Percentiles rank a stretch among this genome's conserved stretches.
Conservation (phyloP, 106 monocot species). For the Narthecium ossifragum region DNA sequence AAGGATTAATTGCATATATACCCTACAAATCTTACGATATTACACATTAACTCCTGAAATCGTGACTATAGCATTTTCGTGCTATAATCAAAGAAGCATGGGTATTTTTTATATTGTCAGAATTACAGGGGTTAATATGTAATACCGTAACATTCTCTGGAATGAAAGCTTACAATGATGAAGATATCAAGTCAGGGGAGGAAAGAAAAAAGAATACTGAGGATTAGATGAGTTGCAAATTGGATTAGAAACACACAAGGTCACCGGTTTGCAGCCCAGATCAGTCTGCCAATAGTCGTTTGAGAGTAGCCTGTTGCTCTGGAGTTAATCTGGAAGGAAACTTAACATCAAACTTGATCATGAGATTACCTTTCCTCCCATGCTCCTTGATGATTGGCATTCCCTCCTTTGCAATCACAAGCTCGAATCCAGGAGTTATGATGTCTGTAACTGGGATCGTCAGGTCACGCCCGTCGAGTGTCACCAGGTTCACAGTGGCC, state of each 20-base stretch:
- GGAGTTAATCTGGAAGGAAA: constrained; percentile 43
- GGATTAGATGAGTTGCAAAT: not conserved
- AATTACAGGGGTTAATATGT: too few species aligned
- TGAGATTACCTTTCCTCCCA: constrained; percentile 44
- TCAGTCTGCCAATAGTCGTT: constrained; percentile 26
- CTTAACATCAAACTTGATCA: constrained; percentile 52
- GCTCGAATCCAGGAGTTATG: constrained; percentile 54
- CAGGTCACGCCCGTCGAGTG: constrained; percentile 51
- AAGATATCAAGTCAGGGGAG: not conserved
- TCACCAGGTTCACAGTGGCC: constrained; percentile 31
- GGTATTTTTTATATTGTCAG: too few species aligned
- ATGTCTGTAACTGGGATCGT: constrained; percentile 45
- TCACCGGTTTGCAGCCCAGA: too few species aligned
- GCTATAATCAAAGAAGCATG: too few species aligned
- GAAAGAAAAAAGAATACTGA: not conserved
- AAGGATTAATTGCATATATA: too few species aligned
- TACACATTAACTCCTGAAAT: too few species aligned
- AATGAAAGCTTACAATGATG: not conserved
- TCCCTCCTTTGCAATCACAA: constrained; percentile 56
- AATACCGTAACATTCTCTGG: not conserved
- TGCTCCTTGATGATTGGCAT: constrained; percentile 51
- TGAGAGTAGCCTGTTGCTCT: constrained; percentile 40
- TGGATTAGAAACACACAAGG: not conserved
- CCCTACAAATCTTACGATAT: too few species aligned
- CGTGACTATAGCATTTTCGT: too few species aligned